Evolutionary conservation across 2,329 filamentous ascomycete species (phyloP).

Genomic region (Helicocarpus griseus): DNA sequence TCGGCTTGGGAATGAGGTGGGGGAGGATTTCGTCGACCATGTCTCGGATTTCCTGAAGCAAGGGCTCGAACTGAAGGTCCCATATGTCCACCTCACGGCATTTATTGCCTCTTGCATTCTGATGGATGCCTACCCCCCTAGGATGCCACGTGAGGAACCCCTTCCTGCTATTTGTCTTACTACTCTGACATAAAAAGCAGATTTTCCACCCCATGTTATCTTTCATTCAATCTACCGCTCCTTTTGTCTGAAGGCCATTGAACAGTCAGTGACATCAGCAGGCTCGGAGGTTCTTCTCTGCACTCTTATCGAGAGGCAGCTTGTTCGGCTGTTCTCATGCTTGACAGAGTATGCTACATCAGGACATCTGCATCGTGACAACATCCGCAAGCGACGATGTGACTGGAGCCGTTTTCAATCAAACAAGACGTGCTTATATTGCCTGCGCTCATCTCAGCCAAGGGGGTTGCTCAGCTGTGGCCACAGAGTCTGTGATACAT

Average conservation of each 20-base stretch:
- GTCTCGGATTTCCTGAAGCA: not conserved
- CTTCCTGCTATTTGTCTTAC: not conserved
- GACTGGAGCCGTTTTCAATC: not conserved
- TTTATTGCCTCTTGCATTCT: constrained; percentile 15
- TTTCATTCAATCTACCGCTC: constrained; percentile 8
- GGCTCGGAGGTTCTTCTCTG: too few species aligned
- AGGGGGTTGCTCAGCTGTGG: constrained; percentile 24
- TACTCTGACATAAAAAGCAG: constrained; percentile 11
- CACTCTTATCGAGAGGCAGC: not conserved
- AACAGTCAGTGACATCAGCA: too few species aligned
- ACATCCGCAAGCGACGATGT: not conserved
- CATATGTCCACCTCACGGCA: constrained; percentile 8
- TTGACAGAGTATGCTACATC: not conserved
- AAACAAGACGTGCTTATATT: constrained; percentile 19
- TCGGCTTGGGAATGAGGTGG: not conserved
- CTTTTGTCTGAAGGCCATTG: not conserved
- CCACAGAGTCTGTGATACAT: constrained; percentile 27
- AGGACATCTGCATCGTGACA: not conserved
- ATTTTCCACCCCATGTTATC: not conserved
- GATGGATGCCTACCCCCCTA: constrained; percentile 14
- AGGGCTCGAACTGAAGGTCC: constrained; percentile 7
- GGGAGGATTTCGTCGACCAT: not conserved
- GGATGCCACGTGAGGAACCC: constrained; percentile 15
- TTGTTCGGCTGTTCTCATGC: not conserved
- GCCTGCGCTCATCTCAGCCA: constrained; percentile 19